phyloP scores from a whole-genome alignment of 164 flowering plant genomes.

The Brasenia schreberi region DNA sequence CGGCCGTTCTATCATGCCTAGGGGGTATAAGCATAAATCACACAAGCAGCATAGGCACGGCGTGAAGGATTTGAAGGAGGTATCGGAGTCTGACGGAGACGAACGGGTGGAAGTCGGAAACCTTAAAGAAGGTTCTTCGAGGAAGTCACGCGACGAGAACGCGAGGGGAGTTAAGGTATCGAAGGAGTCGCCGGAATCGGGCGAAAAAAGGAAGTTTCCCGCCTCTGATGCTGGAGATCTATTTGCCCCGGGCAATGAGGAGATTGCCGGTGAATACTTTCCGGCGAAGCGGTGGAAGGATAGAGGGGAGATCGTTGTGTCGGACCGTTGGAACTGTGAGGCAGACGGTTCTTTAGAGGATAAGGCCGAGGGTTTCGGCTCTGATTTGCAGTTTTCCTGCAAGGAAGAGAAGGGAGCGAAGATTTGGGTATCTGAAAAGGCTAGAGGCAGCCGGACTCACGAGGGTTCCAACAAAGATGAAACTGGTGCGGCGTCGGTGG shows the following conservation, averaged over 20 bases:
- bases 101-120: conserved; percentile 3
- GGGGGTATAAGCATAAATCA: conserved; percentile 56
- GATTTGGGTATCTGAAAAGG: conserved; percentile 22
- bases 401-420: conserved; percentile 12
- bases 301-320: conserved; percentile 8
- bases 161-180: conserved; percentile 11
- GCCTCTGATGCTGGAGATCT: conserved; percentile 8
- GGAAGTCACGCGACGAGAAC: conserved; percentile 12
- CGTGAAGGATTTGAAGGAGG: conserved; percentile 24
- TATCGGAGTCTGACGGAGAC: conserved; percentile 20
- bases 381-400: conserved; percentile 6
- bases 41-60: conserved; percentile 45
- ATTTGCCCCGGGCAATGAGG: conserved; percentile 9
- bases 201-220: conserved; percentile 14
- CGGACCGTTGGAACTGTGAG: conserved; percentile 26
- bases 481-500: conserved; percentile 14
- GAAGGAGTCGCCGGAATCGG: conserved; percentile 6
- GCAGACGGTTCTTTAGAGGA: conserved; percentile 13
- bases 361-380: conserved; percentile 8
- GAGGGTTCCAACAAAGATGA: conserved; percentile 25
- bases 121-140: conserved; percentile 6
- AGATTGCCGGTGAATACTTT: conserved; percentile 9
- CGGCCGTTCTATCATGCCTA: conserved; percentile 28
- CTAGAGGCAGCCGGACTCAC: conserved; percentile 27
- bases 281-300: conserved; percentile 19